Evolutionary conservation across 768 basidiomycete genomes (phyloP).

Genomic region (Butyriboletus loyo): DNA sequence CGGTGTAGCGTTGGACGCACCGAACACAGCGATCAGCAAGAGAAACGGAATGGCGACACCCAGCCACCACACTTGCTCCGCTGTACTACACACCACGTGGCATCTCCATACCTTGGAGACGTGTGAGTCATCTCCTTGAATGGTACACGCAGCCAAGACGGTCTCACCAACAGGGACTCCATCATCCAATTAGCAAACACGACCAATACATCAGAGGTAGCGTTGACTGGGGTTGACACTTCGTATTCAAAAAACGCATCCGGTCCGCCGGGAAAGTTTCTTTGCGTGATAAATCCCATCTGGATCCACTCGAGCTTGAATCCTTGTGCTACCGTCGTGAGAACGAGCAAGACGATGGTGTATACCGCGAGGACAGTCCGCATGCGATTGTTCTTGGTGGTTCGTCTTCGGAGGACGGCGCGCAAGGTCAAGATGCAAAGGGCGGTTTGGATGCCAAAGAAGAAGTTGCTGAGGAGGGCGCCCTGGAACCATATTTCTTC

Average conservation of each 20-base stretch:
- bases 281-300: constrained; percentile 24
- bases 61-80: constrained; percentile 31
- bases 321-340: constrained; percentile 15
- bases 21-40: constrained; percentile 39
- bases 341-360: not conserved
- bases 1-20: constrained; percentile 24
- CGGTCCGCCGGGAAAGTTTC: constrained; percentile 31
- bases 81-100: constrained; percentile 44
- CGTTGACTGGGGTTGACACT: constrained; percentile 6
- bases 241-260: constrained; percentile 12
- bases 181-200: constrained; percentile 10
- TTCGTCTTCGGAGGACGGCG: not conserved
- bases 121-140: not conserved
- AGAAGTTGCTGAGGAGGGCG: constrained; percentile 2
- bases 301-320: constrained; percentile 18
- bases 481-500: constrained; percentile 16
- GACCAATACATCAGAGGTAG: not conserved
- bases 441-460: constrained; percentile 5
- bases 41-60: constrained; percentile 35
- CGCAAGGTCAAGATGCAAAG: constrained; percentile 3
- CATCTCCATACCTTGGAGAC: constrained; percentile 42
- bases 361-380: not conserved
- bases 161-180: constrained; percentile 3
- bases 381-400: not conserved
- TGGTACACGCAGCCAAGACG: not conserved